Base-by-base conservation (phyloP, 257 asterid species). In the Solanum bulbocastanum region DNA sequence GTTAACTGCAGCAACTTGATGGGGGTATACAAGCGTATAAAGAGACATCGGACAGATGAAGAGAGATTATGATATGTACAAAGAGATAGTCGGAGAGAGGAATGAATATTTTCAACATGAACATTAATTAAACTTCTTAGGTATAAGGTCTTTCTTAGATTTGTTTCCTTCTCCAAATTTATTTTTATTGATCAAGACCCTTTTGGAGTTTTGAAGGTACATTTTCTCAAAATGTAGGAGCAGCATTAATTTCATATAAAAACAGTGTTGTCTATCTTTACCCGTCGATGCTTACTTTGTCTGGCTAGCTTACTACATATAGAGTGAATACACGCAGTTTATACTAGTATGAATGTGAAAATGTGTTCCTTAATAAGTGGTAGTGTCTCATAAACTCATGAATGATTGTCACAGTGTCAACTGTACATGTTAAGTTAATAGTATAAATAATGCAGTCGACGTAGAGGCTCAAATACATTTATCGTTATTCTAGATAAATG, bases 1-100 rank as follows among this genome's bases (percentile, higher is more conserved):
- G 60, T 23, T 23, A 46, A 39, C 36, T 89, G 87, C 91, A 90
- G 91, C 75, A 49, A 37, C 35, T 49, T 85, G 85, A 32, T 49
- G 89, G 30, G 52, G 36, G 8, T 42, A 78, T 30, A 36, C 36
- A 68, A 87, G 86, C 33, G 30, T 44, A 84, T 16, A 42, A 86
- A 81, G 68, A 46, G 79, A 60, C 65, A 58, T 32, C 33, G 2
- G 69, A 56, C 42, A 40, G 32, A n/a, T 3, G 71, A 66, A 40
- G 49, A 46, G 56, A 85, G 74, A 46, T 15, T 76, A 15, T 25
- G 37, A 22, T 65, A 65, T 52, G 52, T 32, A 79, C 35, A 86
- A 46, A 78, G 87, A 86, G 76, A 20, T 75, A 25, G 84, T 27
- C 2, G 25, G 65, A 44, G 65, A 44, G 66, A 15, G 39, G 56